Percentiles rank a stretch among this genome's conserved stretches.
These are phyloP conservation scores for Thamnidium elegans DNA, from an alignment of 192 early-diverging fungal genomes.

Conservation along the genomic window DNA sequence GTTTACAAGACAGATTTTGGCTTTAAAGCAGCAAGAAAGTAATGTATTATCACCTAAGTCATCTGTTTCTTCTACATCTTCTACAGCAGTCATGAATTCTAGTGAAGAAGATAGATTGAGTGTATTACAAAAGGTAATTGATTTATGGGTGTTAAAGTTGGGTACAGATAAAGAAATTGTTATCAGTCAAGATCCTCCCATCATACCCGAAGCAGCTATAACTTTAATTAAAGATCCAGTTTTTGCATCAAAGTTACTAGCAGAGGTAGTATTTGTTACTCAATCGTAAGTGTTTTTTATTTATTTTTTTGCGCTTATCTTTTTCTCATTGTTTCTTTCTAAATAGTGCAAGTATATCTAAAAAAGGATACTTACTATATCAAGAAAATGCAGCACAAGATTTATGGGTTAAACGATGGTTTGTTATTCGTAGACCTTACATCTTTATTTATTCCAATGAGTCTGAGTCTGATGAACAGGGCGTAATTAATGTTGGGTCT, in stretches of 20 bases:
- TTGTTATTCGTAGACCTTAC: conserved; percentile 79
- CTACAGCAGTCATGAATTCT: not conserved
- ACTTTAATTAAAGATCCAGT: conserved; percentile 4
- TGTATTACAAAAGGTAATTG: conserved; percentile 17
- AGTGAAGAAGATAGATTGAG: not conserved
- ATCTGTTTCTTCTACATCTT: not conserved
- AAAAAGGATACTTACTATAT: conserved; percentile 52
- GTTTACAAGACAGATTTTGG: conserved; percentile 40
- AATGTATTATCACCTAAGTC: no score
- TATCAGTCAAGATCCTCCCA: conserved; percentile 47
- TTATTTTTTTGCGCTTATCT: not conserved
- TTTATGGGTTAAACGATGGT: conserved; percentile 74
- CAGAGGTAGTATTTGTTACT: conserved; percentile 42
- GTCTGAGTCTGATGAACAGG: conserved; percentile 61
- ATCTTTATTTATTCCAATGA: conserved; percentile 71
- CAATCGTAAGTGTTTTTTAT: conserved; percentile 35
- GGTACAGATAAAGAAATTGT: conserved; percentile 43
- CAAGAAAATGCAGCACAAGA: conserved; percentile 54
- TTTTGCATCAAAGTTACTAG: conserved; percentile 34
- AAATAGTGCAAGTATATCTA: conserved; percentile 50
- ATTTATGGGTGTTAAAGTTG: conserved; percentile 31
- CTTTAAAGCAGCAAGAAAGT: conserved; percentile 9
- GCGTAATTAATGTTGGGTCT: conserved; percentile 69
- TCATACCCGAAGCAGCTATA: conserved; percentile 20
- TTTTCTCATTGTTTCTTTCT: not conserved